Evolutionary conservation across 805 yeast genomes (phyloP), one percentile per base, ranked within the genome.

Genomic region (Candida oleophila): DNA sequence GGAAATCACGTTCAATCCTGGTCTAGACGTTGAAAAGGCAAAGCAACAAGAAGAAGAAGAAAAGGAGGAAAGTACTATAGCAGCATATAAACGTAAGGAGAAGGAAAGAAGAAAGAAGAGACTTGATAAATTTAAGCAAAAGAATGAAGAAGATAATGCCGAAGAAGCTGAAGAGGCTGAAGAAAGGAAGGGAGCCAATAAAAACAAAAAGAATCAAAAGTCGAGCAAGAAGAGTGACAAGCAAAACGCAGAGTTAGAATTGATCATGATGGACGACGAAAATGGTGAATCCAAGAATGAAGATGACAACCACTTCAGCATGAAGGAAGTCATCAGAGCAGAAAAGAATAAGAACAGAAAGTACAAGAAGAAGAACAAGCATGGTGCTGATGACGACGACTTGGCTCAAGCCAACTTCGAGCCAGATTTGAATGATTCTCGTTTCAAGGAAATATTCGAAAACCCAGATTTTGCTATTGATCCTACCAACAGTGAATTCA

Each of bases 1-100:
- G 89, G 98, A 94, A 64, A 88, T 94, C 56, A 90, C 97, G 0
- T 94, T 94, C 66, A 89, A 91, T 34, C 97, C 98, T 2, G 97
- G 89, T 2, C 67, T 90, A 12, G 78, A 77, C 39, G 81, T 74
- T 22, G 68, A 61, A 18, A 68, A 59, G 35, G 67, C 57, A 2
- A 44, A 48, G n/a, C 47, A 62, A 20, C 58, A 63, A 9, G 71
- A 60, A 11, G 67, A 67, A 42, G 65, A 59, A 34, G 73, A 59
- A 21, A 59, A 57, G 19, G 55, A 49, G 28, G 68, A 58, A 34
- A 73, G 84, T 8, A 84, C 97, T 0, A 81, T 94, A 42, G 91
- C 85, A 35, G 85, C 83, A 55, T 80, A 90, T 59, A 84, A 79
- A 62, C 80, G 94, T 52, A 94, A 89, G 65, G 97, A 92, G 59